Evolutionary conservation across 192 early-diverging fungal species (phyloP).

Genomic region (Mortierella alpina): DNA sequence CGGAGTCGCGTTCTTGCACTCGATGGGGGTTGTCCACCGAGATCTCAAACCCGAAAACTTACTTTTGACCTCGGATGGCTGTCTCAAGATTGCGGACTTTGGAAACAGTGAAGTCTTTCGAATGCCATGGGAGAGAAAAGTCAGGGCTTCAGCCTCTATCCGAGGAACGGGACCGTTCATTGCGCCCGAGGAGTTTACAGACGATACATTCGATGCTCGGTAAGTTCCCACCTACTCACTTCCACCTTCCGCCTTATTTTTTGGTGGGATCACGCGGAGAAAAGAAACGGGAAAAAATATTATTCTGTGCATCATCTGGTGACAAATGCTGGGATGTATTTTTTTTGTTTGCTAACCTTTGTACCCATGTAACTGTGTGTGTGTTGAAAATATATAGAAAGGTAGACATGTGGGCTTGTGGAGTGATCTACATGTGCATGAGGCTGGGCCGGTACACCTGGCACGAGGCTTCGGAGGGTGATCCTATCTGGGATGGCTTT

Average conservation of each 20-base stretch:
- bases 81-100: constrained; percentile 90
- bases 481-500: constrained; percentile 36
- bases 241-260: background rate
- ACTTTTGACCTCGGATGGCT: constrained; percentile 69
- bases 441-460: constrained; percentile 43
- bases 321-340: background rate
- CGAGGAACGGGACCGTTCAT: constrained; percentile 89
- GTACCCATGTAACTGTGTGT: background rate
- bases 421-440: constrained; percentile 60
- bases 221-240: constrained; percentile 6
- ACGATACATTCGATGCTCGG: constrained; percentile 78
- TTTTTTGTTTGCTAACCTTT: background rate
- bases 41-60: constrained; percentile 94
- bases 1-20: constrained; percentile 84
- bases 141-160: constrained; percentile 71
- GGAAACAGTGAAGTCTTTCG: constrained; percentile 84
- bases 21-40: constrained; percentile 82
- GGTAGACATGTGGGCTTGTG: constrained; percentile 60
- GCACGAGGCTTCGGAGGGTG: constrained; percentile 39
- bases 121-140: constrained; percentile 72
- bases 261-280: background rate
- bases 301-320: background rate
- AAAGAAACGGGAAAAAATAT: background rate
- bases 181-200: constrained; percentile 81
- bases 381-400: constrained; percentile 20